These are phyloP conservation scores for Fusarium equiseti DNA, from an alignment of 2,329 filamentous ascomycete genomes.

Conservation along the genomic window DNA sequence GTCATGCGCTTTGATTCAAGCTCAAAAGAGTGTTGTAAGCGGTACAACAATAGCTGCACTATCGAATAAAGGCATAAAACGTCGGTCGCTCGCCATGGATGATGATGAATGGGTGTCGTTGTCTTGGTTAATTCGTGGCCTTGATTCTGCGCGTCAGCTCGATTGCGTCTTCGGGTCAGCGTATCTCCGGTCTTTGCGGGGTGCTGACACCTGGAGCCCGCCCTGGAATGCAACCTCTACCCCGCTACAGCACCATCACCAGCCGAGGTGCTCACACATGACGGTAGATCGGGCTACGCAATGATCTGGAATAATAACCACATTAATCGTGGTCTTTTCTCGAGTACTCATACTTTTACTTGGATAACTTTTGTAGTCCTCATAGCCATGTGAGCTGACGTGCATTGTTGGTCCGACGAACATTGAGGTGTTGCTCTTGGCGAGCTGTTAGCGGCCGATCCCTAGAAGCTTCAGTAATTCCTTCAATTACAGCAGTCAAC, in stretches of 20 bases:
- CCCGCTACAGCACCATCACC: neutral
- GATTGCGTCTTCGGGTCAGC: constrained; percentile 2
- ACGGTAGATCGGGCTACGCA: accelerated
- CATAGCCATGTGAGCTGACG: neutral
- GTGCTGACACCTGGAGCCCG: neutral
- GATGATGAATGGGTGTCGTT: neutral
- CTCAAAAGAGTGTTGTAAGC: accelerated
- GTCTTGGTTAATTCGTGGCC: neutral
- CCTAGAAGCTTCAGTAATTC: neutral
- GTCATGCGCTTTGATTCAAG: accelerated
- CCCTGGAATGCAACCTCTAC: neutral
- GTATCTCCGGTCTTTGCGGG: neutral
- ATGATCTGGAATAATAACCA: neutral
- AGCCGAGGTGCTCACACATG: neutral
- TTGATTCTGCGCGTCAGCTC: neutral
- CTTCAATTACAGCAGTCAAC: constrained; percentile 6
- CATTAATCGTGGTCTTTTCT: too few relatives aligned
- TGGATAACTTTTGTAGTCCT: accelerated
- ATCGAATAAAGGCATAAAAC: neutral
- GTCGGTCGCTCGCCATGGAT: neutral
- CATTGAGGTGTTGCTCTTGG: neutral
- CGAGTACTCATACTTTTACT: too few relatives aligned
- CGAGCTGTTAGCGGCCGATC: neutral
- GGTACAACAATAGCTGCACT: accelerated
- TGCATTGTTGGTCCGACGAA: neutral